Evolutionary conservation across 441 rosid genomes (phyloP), one percentile per base, ranked within the genome.

Genomic region (Euphorbia neoarborescens): DNA sequence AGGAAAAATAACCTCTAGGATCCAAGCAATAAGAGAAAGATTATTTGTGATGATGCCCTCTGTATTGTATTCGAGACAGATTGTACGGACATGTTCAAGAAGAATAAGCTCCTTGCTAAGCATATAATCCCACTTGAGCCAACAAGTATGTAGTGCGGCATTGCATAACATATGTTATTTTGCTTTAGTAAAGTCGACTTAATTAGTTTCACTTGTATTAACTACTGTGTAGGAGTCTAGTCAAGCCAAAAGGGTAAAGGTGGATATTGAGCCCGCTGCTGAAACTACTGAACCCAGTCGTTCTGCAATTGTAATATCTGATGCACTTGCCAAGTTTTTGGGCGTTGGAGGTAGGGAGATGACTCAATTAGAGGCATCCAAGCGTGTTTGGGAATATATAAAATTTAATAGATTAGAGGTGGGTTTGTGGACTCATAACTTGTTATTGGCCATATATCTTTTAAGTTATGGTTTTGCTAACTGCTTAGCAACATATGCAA

Each of bases 41-140:
- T 93, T 70, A 91, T 90, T 32, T 93, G 98, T 54, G 90, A 93
- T 78, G 92, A 91, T 73, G 96, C 94, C n/a, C 76, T 93, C 35
- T 92, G 97, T 30, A 65, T 87, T 57, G 96, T 93, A 11, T 93
- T 91, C 66, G 98, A 93, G 85, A 91, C 94, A 13, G 97, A 93
- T 82, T 93, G 96, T 78, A 93, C 98, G 56, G 98, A 93, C 82
- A 93, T 93, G 98, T 93, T 93, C 83, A 93, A 89, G 81, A 93
- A 91, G 98, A 93, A 91, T 72, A 93, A 91, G 84, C 79, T 93
- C 73, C 90, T 93, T 54, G 83, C 96, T 28, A 93, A 93, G 82
- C 98, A 93, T 80, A 91, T 93, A 65, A 85, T 87, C 65, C 81
- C 97, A 3, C 92, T 93, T 69, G 94, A 89, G 69, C 91, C 97